Evolutionary conservation across 2,329 filamentous ascomycete genomes (phyloP).

Genomic region (Diplodia seriata): DNA sequence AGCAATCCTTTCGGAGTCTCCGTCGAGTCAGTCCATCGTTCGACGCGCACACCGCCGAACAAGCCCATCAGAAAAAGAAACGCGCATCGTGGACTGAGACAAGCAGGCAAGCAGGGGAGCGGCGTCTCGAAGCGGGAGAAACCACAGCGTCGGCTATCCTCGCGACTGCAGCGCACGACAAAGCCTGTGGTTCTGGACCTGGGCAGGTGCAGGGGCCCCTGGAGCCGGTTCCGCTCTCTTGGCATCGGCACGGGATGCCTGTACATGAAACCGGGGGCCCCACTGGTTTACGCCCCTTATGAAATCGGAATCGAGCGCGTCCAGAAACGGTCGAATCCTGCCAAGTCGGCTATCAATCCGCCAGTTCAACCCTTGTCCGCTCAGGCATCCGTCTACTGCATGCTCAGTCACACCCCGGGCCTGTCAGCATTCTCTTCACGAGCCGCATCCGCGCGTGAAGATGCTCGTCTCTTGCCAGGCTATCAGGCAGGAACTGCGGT

Average conservation of each 20-base stretch:
- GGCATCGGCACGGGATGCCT: constrained; percentile 22
- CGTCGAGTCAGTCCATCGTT: not conserved
- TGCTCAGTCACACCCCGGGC: not conserved
- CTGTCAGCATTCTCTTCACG: not conserved
- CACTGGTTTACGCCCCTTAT: not conserved
- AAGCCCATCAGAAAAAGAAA: not conserved
- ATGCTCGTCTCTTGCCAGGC: not conserved
- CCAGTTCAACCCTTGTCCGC: not conserved
- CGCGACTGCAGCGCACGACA: constrained; percentile 5
- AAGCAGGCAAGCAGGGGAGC: not conserved
- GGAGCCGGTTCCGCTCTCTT: not conserved
- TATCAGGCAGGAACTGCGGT: not conserved
- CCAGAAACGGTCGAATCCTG: not conserved
- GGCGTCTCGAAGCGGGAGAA: not conserved
- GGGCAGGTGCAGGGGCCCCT: not conserved
- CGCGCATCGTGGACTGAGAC: not conserved
- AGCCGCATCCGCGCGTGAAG: not conserved
- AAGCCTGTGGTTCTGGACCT: constrained; percentile 1
- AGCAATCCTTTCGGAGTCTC: not conserved
- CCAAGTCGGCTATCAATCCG: constrained; percentile 16
- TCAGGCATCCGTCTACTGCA: not conserved
- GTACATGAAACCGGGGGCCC: constrained; percentile 4
- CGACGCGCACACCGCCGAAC: not conserved
- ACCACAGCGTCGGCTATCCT: not conserved
- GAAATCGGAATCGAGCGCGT: not conserved